Conservation (phyloP, 352 stramenopile species). For the Phytophthora kernoviae region DNA sequence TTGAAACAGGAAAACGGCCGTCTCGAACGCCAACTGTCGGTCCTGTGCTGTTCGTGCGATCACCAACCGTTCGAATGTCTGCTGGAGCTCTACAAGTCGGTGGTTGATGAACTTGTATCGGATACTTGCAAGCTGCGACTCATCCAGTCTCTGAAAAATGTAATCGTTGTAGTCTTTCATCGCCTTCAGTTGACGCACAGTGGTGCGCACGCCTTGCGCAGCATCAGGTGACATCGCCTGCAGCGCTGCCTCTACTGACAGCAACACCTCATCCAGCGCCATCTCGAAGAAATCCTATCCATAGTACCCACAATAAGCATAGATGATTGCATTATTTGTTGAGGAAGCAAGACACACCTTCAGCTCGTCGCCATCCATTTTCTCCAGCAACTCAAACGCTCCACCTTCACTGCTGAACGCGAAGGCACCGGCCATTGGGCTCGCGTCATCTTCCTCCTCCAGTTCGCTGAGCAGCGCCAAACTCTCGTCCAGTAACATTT, state of each 20-base stretch:
- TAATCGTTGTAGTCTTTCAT: conserved; percentile 58
- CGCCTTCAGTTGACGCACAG: conserved; percentile 50
- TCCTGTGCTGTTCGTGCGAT: conserved; percentile 56
- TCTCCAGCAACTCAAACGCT: conserved; percentile 67
- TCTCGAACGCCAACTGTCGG: conserved; percentile 59
- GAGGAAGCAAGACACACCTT: conserved; percentile 39
- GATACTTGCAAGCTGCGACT: conserved; percentile 41
- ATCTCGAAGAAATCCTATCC: conserved; percentile 71
- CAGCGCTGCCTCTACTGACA: conserved; percentile 53
- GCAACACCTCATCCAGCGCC: conserved; percentile 64
- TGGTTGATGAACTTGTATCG: conserved; percentile 61
- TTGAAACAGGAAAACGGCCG: conserved; percentile 65
- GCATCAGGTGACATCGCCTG: conserved; percentile 65
- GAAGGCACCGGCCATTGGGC: conserved; percentile 54
- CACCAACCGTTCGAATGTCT: conserved; percentile 68
- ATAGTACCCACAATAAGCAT: neutral
- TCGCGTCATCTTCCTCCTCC: conserved; percentile 40
- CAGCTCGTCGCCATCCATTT: conserved; percentile 72
- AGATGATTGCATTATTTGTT: neutral
- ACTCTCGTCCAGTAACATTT: conserved; percentile 59
- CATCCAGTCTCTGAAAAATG: conserved; percentile 56
- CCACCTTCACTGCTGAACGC: conserved; percentile 62
- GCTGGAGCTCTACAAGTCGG: conserved; percentile 67
- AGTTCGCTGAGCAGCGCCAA: conserved; percentile 39
- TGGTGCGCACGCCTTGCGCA: conserved; percentile 47